These are phyloP conservation scores for Saccharum hybrid DNA, from an alignment of 202 grass and related monocot genomes.

Conservation along the genomic window DNA sequence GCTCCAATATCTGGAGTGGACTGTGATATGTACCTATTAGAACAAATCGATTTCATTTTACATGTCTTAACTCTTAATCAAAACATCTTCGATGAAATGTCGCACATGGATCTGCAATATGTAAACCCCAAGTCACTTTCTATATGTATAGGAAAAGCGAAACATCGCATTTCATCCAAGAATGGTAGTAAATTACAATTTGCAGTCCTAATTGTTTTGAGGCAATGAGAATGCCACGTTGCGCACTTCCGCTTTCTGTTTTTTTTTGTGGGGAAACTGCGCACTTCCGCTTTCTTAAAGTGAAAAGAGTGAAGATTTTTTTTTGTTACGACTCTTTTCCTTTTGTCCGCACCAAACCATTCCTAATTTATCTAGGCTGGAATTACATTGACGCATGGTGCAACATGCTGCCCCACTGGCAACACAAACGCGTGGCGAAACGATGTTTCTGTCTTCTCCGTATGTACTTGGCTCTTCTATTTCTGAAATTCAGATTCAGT, in stretches of 20 bases:
- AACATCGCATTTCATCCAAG: not conserved
- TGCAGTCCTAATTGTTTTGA: not conserved
- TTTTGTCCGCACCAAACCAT: not conserved
- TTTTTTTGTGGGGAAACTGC: not conserved
- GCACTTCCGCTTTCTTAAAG: not conserved
- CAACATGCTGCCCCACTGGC: not conserved
- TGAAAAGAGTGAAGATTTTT: not conserved
- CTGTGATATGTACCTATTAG: not conserved
- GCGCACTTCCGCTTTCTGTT: not conserved
- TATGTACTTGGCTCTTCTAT: not conserved
- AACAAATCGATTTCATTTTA: not conserved
- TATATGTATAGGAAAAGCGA: not conserved
- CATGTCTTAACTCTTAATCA: not conserved
- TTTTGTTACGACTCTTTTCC: not conserved
- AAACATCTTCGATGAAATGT: not conserved
- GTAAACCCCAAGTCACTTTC: not conserved
- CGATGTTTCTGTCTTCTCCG: not conserved
- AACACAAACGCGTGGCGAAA: not conserved
- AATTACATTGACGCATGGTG: constrained; percentile 6
- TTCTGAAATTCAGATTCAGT: not conserved
- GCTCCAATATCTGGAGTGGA: too few relatives aligned
- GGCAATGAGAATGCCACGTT: constrained; percentile 4
- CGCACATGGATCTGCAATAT: not conserved
- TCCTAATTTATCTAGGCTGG: not conserved
- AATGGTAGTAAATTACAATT: not conserved